Base-by-base conservation (phyloP, 2,329 filamentous ascomycete genomes). In the Coniochaeta ligniaria region DNA sequence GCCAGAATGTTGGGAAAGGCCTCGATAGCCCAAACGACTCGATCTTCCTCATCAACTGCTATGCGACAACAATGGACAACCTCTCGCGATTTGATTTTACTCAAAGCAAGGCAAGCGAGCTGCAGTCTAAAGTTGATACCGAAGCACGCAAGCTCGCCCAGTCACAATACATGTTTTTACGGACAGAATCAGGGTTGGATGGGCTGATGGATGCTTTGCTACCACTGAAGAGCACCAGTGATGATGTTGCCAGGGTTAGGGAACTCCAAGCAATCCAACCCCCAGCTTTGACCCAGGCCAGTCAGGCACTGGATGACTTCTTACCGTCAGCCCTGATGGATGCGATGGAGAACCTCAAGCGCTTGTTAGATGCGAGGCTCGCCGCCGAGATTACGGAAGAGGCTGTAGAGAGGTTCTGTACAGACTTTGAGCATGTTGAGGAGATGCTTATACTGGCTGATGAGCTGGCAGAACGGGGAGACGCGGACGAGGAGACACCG, bases 281-380 rank as follows among this genome's bases (percentile, higher is more conserved):
- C 0, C 75, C 81, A 6, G 74, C 81, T 0, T 78, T 98, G n/a
- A 75, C 82, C 1, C 76, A 80, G 57, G 86, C 88, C 2, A 91
- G 91, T 67, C 90, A 93, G 67, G 83, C 82, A 45, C 80, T 99
- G 7, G 95, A 99, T 69, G 87, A 92, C 63, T 99, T 98, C 75
- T 78, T 99, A 26, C 93, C 95, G 0, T 96, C 92, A 1, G 95
- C 94, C 2, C 81, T 96, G 33, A 94, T 97, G 80, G 95, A 99
- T 71, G 93, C 93, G 2, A 86, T 91, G 67, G 90, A 95, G 58
- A 91, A 92, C 62, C 74, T 98, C 28, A 88, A 88, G 64, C 79
- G 84, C 47, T 76, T 99, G 1, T 86, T 89, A 63, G 90, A 91
- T 68, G 84, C 89, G 1, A 81, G 80, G 12, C 76, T 96, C 61